Conservation (phyloP, 257 asterid species). For the Nicotiana undulata region DNA sequence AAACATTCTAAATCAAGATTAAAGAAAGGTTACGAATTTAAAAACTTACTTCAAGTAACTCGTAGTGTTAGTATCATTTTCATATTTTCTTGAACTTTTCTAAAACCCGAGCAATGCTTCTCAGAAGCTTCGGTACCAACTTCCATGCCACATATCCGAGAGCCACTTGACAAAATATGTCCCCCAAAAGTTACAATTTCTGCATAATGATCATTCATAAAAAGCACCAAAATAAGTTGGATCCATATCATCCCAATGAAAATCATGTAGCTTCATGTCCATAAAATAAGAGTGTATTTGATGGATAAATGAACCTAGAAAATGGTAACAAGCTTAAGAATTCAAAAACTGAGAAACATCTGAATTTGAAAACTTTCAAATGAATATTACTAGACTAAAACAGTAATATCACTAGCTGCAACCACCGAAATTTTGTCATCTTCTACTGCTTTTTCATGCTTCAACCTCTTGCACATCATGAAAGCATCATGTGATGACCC, state of each 20-base stretch:
- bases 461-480: neutral
- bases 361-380: neutral
- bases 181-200: neutral
- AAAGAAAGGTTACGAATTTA: neutral
- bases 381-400: neutral
- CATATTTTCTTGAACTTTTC: neutral
- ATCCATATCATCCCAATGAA: neutral
- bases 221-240: neutral
- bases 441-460: conserved; percentile 1
- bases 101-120: neutral
- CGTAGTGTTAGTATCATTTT: neutral
- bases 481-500: neutral
- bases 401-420: neutral
- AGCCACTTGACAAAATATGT: neutral
- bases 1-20: neutral
- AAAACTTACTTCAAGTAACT: neutral
- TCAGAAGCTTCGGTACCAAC: neutral
- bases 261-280: neutral
- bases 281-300: neutral
- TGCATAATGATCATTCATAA: neutral
- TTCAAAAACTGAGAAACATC: neutral
- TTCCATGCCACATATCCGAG: neutral
- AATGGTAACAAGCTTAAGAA: neutral
- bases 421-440: neutral
- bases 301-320: neutral